Base-by-base conservation (phyloP, 768 basidiomycete species). In the Coprinellus aureogranulatus region DNA sequence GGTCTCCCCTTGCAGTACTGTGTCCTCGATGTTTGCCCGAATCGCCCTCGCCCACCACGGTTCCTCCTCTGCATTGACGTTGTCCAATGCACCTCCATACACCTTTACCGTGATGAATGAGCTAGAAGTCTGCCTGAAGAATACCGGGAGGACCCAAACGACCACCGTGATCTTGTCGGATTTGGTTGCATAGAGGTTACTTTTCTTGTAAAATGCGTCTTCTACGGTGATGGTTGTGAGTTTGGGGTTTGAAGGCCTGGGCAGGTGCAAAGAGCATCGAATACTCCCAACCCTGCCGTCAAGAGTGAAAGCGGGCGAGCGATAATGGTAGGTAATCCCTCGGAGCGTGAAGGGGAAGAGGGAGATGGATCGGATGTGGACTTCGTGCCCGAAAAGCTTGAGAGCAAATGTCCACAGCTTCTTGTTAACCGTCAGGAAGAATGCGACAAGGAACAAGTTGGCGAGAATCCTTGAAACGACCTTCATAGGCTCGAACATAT, bases 1-100 rank as follows among this genome's bases (percentile, higher is more conserved):
- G 30, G 75, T 68, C 26, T 79, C 73, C 34, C 78, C 79, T 10
- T 70, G 65, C 10, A 81, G 60, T 22, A 79, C 55, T 0, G 77
- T 74, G 20, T 68, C 62, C 20, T 78, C 62, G 34, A 80, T 55
- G 53, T 76, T 75, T 51, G 65, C 61, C 23, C 80, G 70, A 11
- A 79, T 62, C 5, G 42, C 51, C 54, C 70, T 62, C 6, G 80
- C 61, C 73, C 72, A 78, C 40, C 59, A 61, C 9, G 81, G 80
- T 6, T 72, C 75, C 44, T 58, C 55, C 31, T 67, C 59, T 22
- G 77, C 77, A 2, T 65, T 60, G 57, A 58, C 61, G 5, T 80
- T 67, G 18, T 66, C 69, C 26, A 76, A 64, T 18, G 70, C 61
- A 58, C 77, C 75, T 14, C 72, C 75, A 26, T 75, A 64, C 20